Evolutionary conservation across 495 filamentous ascomycete genomes (phyloP).

Genomic region (Neurospora sp.): DNA sequence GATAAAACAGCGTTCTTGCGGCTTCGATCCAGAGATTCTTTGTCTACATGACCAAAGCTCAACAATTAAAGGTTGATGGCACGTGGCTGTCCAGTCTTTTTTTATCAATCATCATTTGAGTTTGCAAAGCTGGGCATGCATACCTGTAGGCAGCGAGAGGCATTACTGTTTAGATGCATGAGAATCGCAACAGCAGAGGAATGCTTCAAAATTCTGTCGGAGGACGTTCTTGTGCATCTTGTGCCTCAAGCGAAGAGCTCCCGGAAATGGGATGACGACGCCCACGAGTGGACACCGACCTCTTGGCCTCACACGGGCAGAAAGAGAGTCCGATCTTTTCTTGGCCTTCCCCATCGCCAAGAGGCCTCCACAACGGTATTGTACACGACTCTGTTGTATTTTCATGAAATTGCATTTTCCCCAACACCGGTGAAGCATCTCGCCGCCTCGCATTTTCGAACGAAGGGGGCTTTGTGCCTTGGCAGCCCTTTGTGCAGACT

Average conservation of each 20-base stretch:
- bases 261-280: background rate
- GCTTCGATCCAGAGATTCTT: background rate
- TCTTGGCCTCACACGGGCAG: background rate
- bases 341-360: background rate
- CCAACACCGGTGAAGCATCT: background rate
- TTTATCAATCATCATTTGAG: background rate
- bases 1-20: background rate
- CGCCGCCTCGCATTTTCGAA: background rate
- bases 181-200: background rate
- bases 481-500: background rate
- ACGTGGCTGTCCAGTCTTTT: too few species aligned
- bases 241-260: background rate
- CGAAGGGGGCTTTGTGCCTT: background rate
- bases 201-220: background rate
- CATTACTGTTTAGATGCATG: background rate
- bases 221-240: background rate
- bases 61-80: too few species aligned
- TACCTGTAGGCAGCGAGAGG: background rate
- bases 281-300: background rate
- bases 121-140: background rate
- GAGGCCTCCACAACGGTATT: background rate
- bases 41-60: background rate
- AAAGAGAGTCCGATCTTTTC: background rate
- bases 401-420: background rate
- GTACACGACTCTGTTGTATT: background rate